A percentile compares a stretch with the other conserved stretches of the same genome.
Conservation (phyloP, 768 basidiomycete genomes). For the Heimioporus sp. region DNA sequence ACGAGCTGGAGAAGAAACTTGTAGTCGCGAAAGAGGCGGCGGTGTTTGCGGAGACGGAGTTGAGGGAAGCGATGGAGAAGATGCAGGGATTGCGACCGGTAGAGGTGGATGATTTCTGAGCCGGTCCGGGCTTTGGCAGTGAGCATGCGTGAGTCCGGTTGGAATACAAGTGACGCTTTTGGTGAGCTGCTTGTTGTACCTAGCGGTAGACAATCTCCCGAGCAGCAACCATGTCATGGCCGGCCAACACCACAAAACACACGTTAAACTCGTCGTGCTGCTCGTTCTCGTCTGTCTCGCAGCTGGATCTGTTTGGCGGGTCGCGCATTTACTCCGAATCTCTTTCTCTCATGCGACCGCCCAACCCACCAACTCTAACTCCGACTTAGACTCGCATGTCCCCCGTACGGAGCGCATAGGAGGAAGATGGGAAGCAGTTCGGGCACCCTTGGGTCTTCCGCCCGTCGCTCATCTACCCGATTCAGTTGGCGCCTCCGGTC, state of each 20-base stretch:
- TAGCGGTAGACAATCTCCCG: not conserved
- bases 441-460: constrained; percentile 30
- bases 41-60: constrained; percentile 68
- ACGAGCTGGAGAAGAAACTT: constrained; percentile 76
- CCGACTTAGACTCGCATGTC: not conserved
- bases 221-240: constrained; percentile 21
- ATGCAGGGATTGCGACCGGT: constrained; percentile 55
- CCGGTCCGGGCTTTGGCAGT: not conserved
- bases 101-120: constrained; percentile 35
- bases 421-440: constrained; percentile 34
- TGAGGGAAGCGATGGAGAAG: constrained; percentile 72
- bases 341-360: not conserved
- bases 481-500: not conserved
- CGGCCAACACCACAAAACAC: constrained; percentile 14
- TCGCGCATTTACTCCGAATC: not conserved
- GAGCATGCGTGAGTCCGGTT: no score
- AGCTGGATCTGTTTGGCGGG: constrained; percentile 16
- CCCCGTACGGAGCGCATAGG: constrained; percentile 8
- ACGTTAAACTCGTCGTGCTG: constrained; percentile 15
- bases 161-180: not conserved
- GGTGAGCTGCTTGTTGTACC: not conserved
- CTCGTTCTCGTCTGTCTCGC: constrained; percentile 24
- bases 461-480: constrained; percentile 14
- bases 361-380: not conserved
- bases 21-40: constrained; percentile 68